Evolutionary conservation across 73 alveolate genomes (phyloP), one percentile per base, ranked within the genome.

Genomic region (Urostyla sp.): DNA sequence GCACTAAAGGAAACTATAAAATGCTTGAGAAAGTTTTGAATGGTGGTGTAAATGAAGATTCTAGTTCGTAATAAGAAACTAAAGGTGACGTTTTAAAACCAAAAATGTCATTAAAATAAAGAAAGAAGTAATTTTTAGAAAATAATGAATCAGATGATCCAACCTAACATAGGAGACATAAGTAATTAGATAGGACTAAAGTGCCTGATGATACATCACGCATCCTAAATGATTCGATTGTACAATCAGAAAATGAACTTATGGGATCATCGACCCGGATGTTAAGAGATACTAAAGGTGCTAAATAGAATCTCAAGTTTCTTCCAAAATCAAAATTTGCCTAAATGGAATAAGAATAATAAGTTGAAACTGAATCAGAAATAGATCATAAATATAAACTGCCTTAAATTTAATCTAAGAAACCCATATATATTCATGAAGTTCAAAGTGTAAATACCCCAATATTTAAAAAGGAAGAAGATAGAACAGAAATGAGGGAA

Each of bases 401-500:
- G n/a, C n/a, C n/a, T n/a, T n/a, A n/a, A n/a, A n/a, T n/a, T n/a
- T n/a, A n/a, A n/a, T n/a, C n/a, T n/a, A n/a, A n/a, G n/a, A n/a
- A n/a, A n/a, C n/a, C n/a, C n/a, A n/a, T n/a, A n/a, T n/a, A n/a
- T n/a, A n/a, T n/a, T n/a, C n/a, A n/a, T n/a, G n/a, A n/a, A n/a
- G n/a, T n/a, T n/a, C n/a, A n/a, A n/a, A n/a, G n/a, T n/a, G n/a
- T n/a, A 5, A 54, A 5, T n/a, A 54, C 15, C 7, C 11, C 51
- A 10, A 21, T 18, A 34, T 35, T 27, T 1, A n/a, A 58, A 58
- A 18, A 27, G 35, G 37, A 16, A 5, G 44, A 16, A 20, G 26
- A 34, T 20, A 60, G 57, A 2, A n/a, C n/a, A n/a, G 4, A 63
- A 23, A 63, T 63, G 79, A 63, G 79, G 44, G 79, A 63, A 32